Conservation (phyloP, 345 rosid species). For the Eutrema japonicum region DNA sequence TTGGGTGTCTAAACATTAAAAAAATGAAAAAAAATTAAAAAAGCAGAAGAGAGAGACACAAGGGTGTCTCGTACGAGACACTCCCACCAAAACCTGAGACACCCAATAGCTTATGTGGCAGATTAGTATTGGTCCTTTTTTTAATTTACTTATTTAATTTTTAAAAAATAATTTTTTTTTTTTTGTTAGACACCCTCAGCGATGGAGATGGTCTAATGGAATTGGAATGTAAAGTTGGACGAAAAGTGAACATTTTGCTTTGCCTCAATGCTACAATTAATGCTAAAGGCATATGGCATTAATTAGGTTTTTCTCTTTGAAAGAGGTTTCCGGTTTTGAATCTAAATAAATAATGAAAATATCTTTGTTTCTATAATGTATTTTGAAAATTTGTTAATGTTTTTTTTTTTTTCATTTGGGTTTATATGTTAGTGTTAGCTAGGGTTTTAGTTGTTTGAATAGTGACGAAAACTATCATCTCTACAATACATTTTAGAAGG, state of each 20-base stretch:
- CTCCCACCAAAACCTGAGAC: too few relatives aligned
- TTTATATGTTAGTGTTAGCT: not conserved
- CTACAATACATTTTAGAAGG: not conserved
- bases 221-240: slow-evolving; percentile 34
- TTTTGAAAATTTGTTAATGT: not conserved
- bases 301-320: slow-evolving; percentile 25
- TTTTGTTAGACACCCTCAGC: too few relatives aligned
- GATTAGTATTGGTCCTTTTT: too few relatives aligned
- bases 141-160: too few relatives aligned
- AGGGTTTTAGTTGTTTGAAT: not conserved
- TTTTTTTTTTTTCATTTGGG: not conserved
- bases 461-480: not conserved
- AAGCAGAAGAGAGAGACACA: too few relatives aligned
- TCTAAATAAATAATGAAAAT: not conserved
- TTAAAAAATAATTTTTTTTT: too few relatives aligned
- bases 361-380: not conserved
- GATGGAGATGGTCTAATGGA: too few relatives aligned
- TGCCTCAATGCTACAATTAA: slow-evolving; percentile 34
- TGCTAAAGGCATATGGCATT: slow-evolving; percentile 26
- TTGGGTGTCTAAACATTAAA: too few relatives aligned
- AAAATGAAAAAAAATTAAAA: too few relatives aligned
- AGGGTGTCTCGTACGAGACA: too few relatives aligned
- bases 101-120: too few relatives aligned
- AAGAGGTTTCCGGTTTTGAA: slow-evolving; percentile 5
- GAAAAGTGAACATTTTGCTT: slow-evolving; percentile 39